These are phyloP conservation scores for Colletotrichum lindemuthianum DNA, from an alignment of 2,329 filamentous ascomycete genomes.

Conservation along the genomic window DNA sequence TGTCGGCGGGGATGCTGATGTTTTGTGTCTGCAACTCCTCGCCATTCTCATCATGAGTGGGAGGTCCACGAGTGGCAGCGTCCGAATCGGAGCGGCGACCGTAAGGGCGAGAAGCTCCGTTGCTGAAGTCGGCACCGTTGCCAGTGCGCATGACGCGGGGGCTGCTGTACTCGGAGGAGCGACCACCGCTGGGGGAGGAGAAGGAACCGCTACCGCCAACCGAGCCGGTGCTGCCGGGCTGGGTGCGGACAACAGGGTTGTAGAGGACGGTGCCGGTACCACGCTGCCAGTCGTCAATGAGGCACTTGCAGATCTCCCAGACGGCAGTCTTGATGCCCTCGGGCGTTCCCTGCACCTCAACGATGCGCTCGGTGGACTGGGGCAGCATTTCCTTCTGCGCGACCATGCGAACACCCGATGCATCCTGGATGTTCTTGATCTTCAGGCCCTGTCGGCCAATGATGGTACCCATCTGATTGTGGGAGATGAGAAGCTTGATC, in stretches of 20 bases:
- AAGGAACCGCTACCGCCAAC: slow-evolving; percentile 48
- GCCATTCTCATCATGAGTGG: slow-evolving; percentile 92
- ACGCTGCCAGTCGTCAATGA: slow-evolving; percentile 97
- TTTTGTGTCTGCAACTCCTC: slow-evolving; percentile 99
- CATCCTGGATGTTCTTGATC: slow-evolving; percentile 99
- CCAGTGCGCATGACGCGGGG: slow-evolving; percentile 92
- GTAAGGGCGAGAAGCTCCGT: slow-evolving; percentile 71
- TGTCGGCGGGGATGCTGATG: slow-evolving; percentile 98
- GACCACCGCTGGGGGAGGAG: slow-evolving; percentile 49
- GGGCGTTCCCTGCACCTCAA: slow-evolving; percentile 94
- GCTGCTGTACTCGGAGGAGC: slow-evolving; percentile 65
- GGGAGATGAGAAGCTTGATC: slow-evolving; percentile 96
- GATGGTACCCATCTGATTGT: slow-evolving; percentile 99
- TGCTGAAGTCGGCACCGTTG: slow-evolving; percentile 92
- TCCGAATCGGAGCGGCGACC: slow-evolving; percentile 87
- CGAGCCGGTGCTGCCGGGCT: slow-evolving; percentile 64
- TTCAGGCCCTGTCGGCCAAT: slow-evolving; percentile 96
- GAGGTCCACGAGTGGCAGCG: slow-evolving; percentile 80
- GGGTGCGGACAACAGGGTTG: slow-evolving; percentile 93
- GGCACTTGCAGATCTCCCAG: slow-evolving; percentile 99
- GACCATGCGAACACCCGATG: slow-evolving; percentile 97
- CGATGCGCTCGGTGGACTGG: slow-evolving; percentile 97
- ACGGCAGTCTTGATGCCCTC: slow-evolving; percentile 95
- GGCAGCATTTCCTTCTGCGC: slow-evolving; percentile 99
- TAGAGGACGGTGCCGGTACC: slow-evolving; percentile 97